phyloP scores from a whole-genome alignment of 208 protist species.

The Leptomonas seymouri region DNA sequence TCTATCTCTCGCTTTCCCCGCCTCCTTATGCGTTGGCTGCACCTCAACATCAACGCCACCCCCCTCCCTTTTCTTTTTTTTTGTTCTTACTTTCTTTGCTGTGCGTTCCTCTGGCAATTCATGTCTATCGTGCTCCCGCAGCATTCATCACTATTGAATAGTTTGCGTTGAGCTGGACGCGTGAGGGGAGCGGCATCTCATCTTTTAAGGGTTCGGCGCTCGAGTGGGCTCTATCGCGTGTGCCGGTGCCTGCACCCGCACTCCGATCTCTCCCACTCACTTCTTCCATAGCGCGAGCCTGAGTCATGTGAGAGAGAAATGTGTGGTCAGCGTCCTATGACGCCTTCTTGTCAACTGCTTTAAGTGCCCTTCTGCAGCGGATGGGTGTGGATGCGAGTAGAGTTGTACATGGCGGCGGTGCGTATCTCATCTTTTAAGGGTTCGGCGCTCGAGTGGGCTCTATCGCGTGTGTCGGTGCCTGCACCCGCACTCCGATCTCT shows the following conservation, averaged over 20 bases:
- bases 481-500: background rate
- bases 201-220: conserved; percentile 14
- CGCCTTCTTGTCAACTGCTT: too few species aligned
- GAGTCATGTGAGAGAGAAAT: conserved; percentile 10
- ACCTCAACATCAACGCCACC: too few species aligned
- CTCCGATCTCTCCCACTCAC: conserved; percentile 3
- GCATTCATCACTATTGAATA: background rate
- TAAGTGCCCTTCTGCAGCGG: too few species aligned
- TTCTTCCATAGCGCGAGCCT: conserved; percentile 8
- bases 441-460: conserved; percentile 26
- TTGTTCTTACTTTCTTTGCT: too few species aligned
- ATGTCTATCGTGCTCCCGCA: too few species aligned
- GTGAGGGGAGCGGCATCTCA: background rate
- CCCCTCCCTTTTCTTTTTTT: too few species aligned
- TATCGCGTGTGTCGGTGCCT: conserved; percentile 13
- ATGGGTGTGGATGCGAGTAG: too few species aligned
- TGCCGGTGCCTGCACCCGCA: background rate
- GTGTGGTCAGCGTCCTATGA: background rate
- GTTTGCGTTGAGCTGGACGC: background rate
- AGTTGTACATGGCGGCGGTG: background rate
- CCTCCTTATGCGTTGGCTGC: too few species aligned
- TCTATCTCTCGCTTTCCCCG: too few species aligned
- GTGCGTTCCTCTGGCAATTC: too few species aligned
- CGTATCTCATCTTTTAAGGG: conserved; percentile 86
- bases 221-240: conserved; percentile 8